Evolutionary conservation across 2,329 filamentous ascomycete genomes (phyloP).

Genomic region (Escovopsis sp.): DNA sequence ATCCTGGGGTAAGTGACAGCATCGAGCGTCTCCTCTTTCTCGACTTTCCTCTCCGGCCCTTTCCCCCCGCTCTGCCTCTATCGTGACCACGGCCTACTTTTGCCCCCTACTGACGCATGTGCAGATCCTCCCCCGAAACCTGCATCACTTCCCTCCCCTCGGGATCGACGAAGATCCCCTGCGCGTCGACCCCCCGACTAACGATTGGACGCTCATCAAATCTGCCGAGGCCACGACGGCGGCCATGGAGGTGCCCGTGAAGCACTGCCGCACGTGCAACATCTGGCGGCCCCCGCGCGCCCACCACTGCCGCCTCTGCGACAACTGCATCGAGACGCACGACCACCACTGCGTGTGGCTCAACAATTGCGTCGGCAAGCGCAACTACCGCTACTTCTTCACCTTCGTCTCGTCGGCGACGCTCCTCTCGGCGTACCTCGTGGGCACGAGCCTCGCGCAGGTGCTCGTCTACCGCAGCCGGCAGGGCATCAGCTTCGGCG

Average conservation of each 20-base stretch:
- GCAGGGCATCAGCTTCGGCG: slow-evolving; percentile 49
- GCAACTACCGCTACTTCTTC: slow-evolving; percentile 98
- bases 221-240: slow-evolving; percentile 59
- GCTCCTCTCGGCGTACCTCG: slow-evolving; percentile 58
- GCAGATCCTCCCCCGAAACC: slow-evolving; percentile 80
- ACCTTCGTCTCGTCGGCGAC: slow-evolving; percentile 73
- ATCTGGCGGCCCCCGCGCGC: slow-evolving; percentile 93
- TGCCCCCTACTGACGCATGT: slow-evolving; percentile 6
- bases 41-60: too few species aligned
- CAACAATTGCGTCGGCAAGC: slow-evolving; percentile 92
- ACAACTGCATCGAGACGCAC: slow-evolving; percentile 93
- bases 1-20: slow-evolving; percentile 69
- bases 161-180: slow-evolving; percentile 68
- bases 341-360: slow-evolving; percentile 99
- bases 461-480: slow-evolving; percentile 55
- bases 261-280: slow-evolving; percentile 95
- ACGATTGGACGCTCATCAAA: slow-evolving; percentile 86
- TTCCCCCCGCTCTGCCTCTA: too few species aligned
- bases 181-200: slow-evolving; percentile 67
- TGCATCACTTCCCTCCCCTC: slow-evolving; percentile 71
- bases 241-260: slow-evolving; percentile 94
- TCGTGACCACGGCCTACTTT: too few species aligned
- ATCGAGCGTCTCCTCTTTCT: too few species aligned
- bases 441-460: slow-evolving; percentile 67
- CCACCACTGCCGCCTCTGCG: slow-evolving; percentile 91